Percentiles rank a stretch among this genome's conserved stretches.
Conservation (phyloP, 352 stramenopile genomes). For the Salisapilia sapeloensis region DNA sequence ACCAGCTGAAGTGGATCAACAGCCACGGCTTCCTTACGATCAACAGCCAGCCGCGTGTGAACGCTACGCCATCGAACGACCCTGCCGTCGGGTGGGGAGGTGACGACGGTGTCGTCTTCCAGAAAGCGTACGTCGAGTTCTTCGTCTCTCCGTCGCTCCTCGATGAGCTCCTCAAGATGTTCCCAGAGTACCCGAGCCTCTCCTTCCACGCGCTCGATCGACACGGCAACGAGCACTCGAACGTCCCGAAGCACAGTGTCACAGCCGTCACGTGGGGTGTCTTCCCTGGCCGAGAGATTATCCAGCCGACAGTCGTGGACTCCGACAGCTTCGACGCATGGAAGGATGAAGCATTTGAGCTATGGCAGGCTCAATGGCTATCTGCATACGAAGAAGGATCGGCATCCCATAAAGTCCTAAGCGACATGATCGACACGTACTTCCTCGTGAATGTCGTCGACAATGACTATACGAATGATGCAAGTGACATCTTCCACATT, state of each 20-base stretch:
- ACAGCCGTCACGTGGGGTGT: constrained; percentile 97
- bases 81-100: constrained; percentile 91
- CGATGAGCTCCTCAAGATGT: constrained; percentile 23
- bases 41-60: constrained; percentile 86
- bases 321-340: constrained; percentile 88
- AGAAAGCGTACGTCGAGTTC: constrained; percentile 98
- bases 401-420: constrained; percentile 27
- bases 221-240: constrained; percentile 49
- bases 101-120: constrained; percentile 90
- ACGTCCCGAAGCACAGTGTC: constrained; percentile 65
- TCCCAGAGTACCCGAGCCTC: constrained; percentile 47
- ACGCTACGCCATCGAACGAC: constrained; percentile 83
- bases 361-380: constrained; percentile 96
- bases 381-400: constrained; percentile 87
- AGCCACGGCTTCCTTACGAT: constrained; percentile 90
- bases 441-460: constrained; percentile 97
- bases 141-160: constrained; percentile 85
- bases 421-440: constrained; percentile 90
- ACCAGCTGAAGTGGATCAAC: constrained; percentile 78
- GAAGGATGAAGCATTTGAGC: constrained; percentile 94
- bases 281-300: constrained; percentile 88
- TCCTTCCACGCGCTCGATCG: constrained; percentile 68
- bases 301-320: constrained; percentile 95
- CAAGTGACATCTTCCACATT: constrained; percentile 64
- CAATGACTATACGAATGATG: constrained; percentile 89